Evolutionary conservation across 106 monocot species (phyloP), one percentile per base, ranked within the genome.

Genomic region (Dioscorea alata): DNA sequence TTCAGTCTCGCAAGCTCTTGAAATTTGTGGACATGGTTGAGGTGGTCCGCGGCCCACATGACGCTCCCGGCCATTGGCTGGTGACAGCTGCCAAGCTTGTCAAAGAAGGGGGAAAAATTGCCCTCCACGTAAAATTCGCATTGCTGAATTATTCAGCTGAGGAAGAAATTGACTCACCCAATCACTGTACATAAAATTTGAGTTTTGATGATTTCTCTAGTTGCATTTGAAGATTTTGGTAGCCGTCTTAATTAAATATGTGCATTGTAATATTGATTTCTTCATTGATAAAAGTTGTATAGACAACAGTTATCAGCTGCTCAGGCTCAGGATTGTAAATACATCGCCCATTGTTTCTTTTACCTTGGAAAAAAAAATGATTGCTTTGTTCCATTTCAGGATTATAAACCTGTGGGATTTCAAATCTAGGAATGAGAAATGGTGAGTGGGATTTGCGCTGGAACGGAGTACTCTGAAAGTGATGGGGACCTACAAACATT

Each of bases 61-160:
- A 96, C 53, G 74, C 78, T n/a, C 96, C 96, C 0, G 96, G 96
- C 4, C 91, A 92, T 73, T 96, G 96, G 96, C 63, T 96, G 63
- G 96, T 96, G 14, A 89, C 73, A 4, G 91, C 82, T 9, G 96
- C 91, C 2, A 92, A 78, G 78, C 78, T 96, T 48, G 86, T 84
- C 15, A 96, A 86, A 54, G 96, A 96, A 49, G 80, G 80, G 8
- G 80, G 84, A 18, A 96, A 92, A 76, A 83, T 96, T 33, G 86
- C 84, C 6, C 74, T 96, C 50, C 86, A 84, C 28, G 91, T 84
- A 32, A 89, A 96, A 33, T 96, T 89, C 67, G 82, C 96, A 10
- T 57, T 96, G 60, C 69, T 96, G 68, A 80, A 84, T 76, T 92
- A 88, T 51, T 71, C 60, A 12, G 13, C 35, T 42, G 12, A 49